phyloP scores from a whole-genome alignment of 1,284 basidiomycete genomes.

The Neonothopanus nambi region DNA sequence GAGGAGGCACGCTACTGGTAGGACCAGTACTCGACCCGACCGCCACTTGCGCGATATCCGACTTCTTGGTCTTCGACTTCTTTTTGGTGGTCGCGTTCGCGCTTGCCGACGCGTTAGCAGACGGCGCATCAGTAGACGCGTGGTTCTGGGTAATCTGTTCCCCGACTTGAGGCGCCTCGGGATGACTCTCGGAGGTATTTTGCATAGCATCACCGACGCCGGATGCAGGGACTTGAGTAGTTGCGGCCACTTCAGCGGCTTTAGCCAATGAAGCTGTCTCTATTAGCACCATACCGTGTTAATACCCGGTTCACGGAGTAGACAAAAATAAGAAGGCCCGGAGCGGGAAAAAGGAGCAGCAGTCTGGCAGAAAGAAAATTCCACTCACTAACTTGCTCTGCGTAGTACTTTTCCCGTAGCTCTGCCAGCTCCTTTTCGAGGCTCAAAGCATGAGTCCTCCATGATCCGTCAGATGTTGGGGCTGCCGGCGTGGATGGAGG shows the following conservation, averaged over 20 bases:
- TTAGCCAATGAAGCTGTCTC: not conserved
- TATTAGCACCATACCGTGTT: not conserved
- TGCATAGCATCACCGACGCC: too few species aligned
- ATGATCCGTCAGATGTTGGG: constrained; percentile 31
- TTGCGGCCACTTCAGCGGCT: not conserved
- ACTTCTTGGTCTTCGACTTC: constrained; percentile 8
- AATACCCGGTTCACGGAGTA: not conserved
- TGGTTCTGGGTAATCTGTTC: too few species aligned
- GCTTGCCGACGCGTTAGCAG: not conserved
- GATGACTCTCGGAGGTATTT: not conserved
- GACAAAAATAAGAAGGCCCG: too few species aligned
- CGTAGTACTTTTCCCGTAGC: constrained; percentile 40
- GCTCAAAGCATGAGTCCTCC: constrained; percentile 44
- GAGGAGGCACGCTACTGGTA: not conserved
- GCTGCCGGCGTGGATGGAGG: constrained; percentile 26
- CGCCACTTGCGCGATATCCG: not conserved
- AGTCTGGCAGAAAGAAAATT: not conserved
- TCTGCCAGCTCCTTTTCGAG: constrained; percentile 42
- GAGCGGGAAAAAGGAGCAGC: not conserved
- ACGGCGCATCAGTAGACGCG: too few species aligned
- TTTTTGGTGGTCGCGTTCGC: constrained; percentile 4
- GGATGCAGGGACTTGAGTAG: too few species aligned
- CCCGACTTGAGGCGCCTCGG: not conserved
- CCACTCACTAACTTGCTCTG: constrained; percentile 42
- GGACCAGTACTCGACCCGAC: too few species aligned